Evolutionary conservation across 2,329 filamentous ascomycete species (phyloP), one percentile per base, ranked within the genome.

Genomic region (Botryotinia globosa): DNA sequence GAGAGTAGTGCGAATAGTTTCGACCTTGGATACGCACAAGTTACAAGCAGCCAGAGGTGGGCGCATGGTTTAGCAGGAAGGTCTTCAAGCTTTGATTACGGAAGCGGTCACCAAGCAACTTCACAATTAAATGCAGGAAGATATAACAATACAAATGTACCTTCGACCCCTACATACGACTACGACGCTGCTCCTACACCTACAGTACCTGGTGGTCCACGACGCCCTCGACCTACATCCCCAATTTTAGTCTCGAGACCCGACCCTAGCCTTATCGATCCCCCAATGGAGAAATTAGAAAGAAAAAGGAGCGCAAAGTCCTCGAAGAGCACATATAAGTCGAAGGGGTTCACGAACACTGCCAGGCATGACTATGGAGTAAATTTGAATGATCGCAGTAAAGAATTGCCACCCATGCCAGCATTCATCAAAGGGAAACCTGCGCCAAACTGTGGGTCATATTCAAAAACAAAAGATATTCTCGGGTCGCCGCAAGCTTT

Each of bases 111-210:
- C 48, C 75, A 75, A 42, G 78, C 81, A 71, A 75, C 73, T 80
- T 77, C 73, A 76, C 79, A 75, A 78, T 79, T 76, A 12, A 72
- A 71, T 56, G 71, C 76, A 82, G 82, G 54, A 78, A 82, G 75
- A 69, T 76, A 76, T 59, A 67, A 71, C 44, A 76, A 77, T 59
- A 72, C 73, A 34, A 72, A 71, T 34, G 64, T 45, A 56, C 56
- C 77, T 34, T 34, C 75, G 1, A 76, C 77, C 44, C 69, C 75
- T 54, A 72, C 76, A 34, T 80, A 87, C 77, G 88, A 91, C 77
- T 90, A 91, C 82, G 92, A 96, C 80, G 92, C 94, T 69, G 94
- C 94, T 39, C 94, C 95, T 22, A 95, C 91, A 54, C 95, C 95
- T 8, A 94, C 90, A 42, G 87, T 98, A 51, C 94, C 93, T 48